Evolutionary conservation across 805 yeast genomes (phyloP).

Genomic region (Ogataea thermomethanolica): DNA sequence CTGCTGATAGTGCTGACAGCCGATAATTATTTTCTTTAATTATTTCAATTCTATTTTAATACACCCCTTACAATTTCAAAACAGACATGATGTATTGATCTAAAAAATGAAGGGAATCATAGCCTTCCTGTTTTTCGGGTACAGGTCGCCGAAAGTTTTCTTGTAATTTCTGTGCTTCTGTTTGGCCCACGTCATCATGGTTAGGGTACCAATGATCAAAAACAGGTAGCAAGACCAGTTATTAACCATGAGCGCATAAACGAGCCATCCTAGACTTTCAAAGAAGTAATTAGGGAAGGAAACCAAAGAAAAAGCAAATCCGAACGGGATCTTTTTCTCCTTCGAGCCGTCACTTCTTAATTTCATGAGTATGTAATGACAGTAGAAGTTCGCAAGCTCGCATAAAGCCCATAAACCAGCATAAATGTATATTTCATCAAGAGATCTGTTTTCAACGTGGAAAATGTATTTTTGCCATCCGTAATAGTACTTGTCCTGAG

Average conservation of each 20-base stretch:
- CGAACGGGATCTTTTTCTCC: slow-evolving; percentile 69
- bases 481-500: slow-evolving; percentile 22
- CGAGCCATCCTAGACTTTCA: slow-evolving; percentile 75
- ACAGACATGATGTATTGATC: slow-evolving; percentile 6
- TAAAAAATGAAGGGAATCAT: slow-evolving; percentile 71
- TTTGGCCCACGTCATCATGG: slow-evolving; percentile 91
- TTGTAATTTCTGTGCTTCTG: slow-evolving; percentile 73
- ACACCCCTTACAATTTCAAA: slow-evolving; percentile 2
- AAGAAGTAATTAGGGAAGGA: slow-evolving; percentile 95
- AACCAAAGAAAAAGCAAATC: slow-evolving; percentile 76
- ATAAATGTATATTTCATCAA: slow-evolving; percentile 31
- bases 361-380: slow-evolving; percentile 64
- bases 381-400: slow-evolving; percentile 68
- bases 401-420: slow-evolving; percentile 50
- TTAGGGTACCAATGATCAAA: slow-evolving; percentile 63
- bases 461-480: slow-evolving; percentile 34
- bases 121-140: slow-evolving; percentile 76
- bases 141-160: slow-evolving; percentile 69
- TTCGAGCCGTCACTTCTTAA: slow-evolving; percentile 55
- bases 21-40: not conserved
- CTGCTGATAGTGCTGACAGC: too few relatives aligned
- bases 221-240: slow-evolving; percentile 77
- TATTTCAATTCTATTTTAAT: not conserved
- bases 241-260: slow-evolving; percentile 65
- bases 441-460: slow-evolving; percentile 43